These are phyloP conservation scores for Yamadazyma mexicana DNA, from an alignment of 1,139 yeast species.

Conservation along the genomic window DNA sequence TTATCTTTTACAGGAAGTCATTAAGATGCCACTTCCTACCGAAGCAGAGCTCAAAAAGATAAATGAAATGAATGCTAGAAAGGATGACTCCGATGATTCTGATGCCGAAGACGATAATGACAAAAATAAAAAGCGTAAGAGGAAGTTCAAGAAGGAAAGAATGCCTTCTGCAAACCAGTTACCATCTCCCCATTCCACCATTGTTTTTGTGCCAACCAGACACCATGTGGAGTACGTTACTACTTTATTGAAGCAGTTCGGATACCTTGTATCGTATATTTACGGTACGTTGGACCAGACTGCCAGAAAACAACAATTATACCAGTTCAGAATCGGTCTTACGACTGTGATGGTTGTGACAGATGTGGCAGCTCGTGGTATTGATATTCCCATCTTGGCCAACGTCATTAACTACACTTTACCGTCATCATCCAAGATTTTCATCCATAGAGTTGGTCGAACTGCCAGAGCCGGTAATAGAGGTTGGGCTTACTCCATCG, in stretches of 20 bases:
- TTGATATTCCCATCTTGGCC: slow-evolving; percentile 94
- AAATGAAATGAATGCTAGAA: slow-evolving; percentile 45
- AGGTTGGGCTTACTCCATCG: slow-evolving; percentile 97
- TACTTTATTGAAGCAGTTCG: slow-evolving; percentile 66
- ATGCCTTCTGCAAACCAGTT: slow-evolving; percentile 78
- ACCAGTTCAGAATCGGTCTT: slow-evolving; percentile 80
- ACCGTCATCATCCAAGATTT: slow-evolving; percentile 91
- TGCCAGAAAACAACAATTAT: slow-evolving; percentile 88
- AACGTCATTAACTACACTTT: slow-evolving; percentile 88
- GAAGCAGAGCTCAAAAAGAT: slow-evolving; percentile 59
- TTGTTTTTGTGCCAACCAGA: slow-evolving; percentile 92
- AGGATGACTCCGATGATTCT: slow-evolving; percentile 44
- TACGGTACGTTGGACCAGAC: slow-evolving; percentile 95
- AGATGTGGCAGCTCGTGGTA: slow-evolving; percentile 99
- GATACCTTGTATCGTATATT: slow-evolving; percentile 84
- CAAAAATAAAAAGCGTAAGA: slow-evolving; percentile 33
- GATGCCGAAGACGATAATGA: slow-evolving; percentile 31
- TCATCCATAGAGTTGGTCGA: slow-evolving; percentile 97
- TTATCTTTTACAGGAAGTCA: slow-evolving; percentile 74
- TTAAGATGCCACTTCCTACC: slow-evolving; percentile 80
- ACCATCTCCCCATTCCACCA: slow-evolving; percentile 84
- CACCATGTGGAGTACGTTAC: slow-evolving; percentile 95
- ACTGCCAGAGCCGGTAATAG: slow-evolving; percentile 98
- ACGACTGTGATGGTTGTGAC: slow-evolving; percentile 88
- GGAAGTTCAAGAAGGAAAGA: slow-evolving; percentile 51